Evolutionary conservation across 108 stramenopile species (phyloP).

Genomic region (Conticribra guillardii): DNA sequence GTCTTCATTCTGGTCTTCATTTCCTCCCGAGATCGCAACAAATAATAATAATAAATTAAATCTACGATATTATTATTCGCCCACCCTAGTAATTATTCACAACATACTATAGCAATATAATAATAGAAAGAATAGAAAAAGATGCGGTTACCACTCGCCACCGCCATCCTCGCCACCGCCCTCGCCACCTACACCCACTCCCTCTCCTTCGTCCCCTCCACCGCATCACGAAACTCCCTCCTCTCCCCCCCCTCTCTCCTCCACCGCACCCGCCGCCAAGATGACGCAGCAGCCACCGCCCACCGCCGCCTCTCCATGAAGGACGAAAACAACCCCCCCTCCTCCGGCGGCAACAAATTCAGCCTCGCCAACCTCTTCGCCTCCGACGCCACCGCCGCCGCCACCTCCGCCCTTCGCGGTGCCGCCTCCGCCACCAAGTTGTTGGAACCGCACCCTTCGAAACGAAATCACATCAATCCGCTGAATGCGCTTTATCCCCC

Average conservation of each 20-base stretch:
- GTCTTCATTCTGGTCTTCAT: too few species aligned
- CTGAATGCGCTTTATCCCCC: conserved; percentile 74
- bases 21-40: too few species aligned
- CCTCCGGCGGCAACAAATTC: too few species aligned
- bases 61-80: too few species aligned
- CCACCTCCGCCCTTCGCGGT: conserved; percentile 8
- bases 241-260: not conserved
- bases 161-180: conserved; percentile 25
- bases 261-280: not conserved
- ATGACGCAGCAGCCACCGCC: not conserved
- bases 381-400: not conserved
- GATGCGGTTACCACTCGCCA: conserved; percentile 27
- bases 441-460: conserved; percentile 79
- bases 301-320: conserved; percentile 12
- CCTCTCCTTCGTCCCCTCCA: conserved; percentile 41
- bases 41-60: too few species aligned
- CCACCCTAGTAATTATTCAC: too few species aligned
- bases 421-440: not conserved
- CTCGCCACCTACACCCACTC: conserved; percentile 2
- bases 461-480: conserved; percentile 84
- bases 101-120: too few species aligned
- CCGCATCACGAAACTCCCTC: not conserved
- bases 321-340: conserved; percentile 2
- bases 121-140: too few species aligned
- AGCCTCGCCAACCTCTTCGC: conserved; percentile 52